Evolutionary conservation across 1,284 basidiomycete species (phyloP), one percentile per base, ranked within the genome.

Genomic region (Ganoderma lucidum): DNA sequence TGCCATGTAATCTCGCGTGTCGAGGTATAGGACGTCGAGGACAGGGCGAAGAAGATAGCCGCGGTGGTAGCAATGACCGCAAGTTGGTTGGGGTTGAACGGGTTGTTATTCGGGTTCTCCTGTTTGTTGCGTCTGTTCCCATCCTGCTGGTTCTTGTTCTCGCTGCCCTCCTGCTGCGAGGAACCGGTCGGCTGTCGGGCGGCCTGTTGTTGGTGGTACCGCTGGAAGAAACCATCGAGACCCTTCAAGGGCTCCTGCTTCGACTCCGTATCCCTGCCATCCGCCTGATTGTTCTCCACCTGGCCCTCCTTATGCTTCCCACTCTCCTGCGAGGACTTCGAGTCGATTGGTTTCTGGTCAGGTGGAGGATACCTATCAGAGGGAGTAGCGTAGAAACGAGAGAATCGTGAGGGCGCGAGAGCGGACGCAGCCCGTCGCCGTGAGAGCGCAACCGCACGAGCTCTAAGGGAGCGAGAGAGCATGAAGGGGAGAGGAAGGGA

Each of bases 1-100:
- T 98, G 97, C 96, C 97, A 99, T 73, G 97, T 98, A 74, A 99
- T 98, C 82, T 99, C 97, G 72, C 93, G 90, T 6, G 93, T 89
- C 59, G 85, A 85, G 0, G 88, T 83, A 0, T 86, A 82, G 23
- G 84, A 86, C 45, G 90, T 84, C 67, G 86, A 88, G 51, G 90
- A 90, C 74, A 93, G 84, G 12, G 90, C 85, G 76, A 94, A 93
- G 71, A 94, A 89, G 48, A 91, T 86, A 64, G 90, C 86, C 42
- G 86, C 86, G 58, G 87, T 84, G 3, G 87, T 88, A 19, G 86
- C 86, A 62, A 92, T 79, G 79, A 89, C 82, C 9, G 84, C 86
- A 23, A 93, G 80, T 78, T 93, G 91, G 66, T 86, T 87, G 63
- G 86, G 84, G 73, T 83, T 86, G 74, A 90, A 88, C 41, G 84